Evolutionary conservation across 441 rosid species (phyloP), one percentile per base, ranked within the genome.

Genomic region (Jatropha multifida): DNA sequence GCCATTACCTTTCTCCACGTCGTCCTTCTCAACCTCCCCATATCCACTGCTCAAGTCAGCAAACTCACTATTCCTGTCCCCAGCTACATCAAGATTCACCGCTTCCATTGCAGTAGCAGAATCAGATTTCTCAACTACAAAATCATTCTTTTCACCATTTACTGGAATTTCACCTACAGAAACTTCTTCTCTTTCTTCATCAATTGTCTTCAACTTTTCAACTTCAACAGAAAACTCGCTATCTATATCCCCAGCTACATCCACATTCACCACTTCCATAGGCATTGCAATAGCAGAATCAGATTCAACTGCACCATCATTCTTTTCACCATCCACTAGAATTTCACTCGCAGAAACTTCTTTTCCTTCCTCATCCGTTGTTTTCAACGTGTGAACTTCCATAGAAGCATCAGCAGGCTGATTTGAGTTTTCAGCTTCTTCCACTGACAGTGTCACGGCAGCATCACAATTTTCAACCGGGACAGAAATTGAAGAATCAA

Each of bases 1-100:
- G 15, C 76, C 76, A 73, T 77, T 74, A 1, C 5, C 76, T 48
- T 68, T 74, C 55, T 26, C 51, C 64, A 20, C 72, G 42, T 71
- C 58, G 37, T 68, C 58, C 58, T 54, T 54, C 58, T n/a, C 58
- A 15, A 5, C 58, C 14, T 54, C 58, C n/a, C 14, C 70, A 42
- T 41, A 49, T 42, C 72, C 65, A 61, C 52, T 49, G 12, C 56
- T 23, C 23, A 23, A 41, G 10, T 9, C 74, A 55, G 32, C 68
- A 62, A 13, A 15, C 44, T 55, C 48, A 5, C 37, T 12, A 12
- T 26, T 51, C 26, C 44, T 65, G 27, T 68, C 74, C 72, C 42
- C 77, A 75, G 32, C 71, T 15, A 62, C 66, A 59, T 44, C 79
- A 20, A 40, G 59, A 46, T 61, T 68, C 41, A 63, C 72, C 41